These are phyloP conservation scores for Shiraia sp. DNA, from an alignment of 2,329 filamentous ascomycete species.

Conservation along the genomic window DNA sequence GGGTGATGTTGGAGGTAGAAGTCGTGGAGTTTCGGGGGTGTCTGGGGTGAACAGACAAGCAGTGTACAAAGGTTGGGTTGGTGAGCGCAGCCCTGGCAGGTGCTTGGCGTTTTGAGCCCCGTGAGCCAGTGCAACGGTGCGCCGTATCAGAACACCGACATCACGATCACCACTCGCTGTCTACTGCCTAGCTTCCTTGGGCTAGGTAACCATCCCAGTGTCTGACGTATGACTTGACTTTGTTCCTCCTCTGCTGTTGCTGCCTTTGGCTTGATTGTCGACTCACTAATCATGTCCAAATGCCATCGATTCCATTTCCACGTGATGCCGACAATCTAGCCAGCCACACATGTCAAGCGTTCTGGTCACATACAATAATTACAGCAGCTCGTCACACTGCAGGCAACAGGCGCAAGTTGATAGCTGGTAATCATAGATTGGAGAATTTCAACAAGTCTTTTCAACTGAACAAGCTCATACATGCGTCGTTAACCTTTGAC, in stretches of 20 bases:
- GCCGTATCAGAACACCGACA: constrained; percentile 19
- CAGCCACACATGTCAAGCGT: not conserved
- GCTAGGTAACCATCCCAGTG: constrained; percentile 4
- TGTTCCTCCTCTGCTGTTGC: not conserved
- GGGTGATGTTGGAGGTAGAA: constrained; percentile 12
- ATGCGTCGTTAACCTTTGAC: constrained; percentile 18
- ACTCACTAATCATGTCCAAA: constrained; percentile 4
- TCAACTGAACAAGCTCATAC: constrained; percentile 9
- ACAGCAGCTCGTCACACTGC: not conserved
- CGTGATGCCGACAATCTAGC: too few species aligned
- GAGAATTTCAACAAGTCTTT: constrained; percentile 29
- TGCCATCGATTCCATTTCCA: not conserved
- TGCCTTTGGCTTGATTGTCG: constrained; percentile 1
- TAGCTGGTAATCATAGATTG: constrained; percentile 14
- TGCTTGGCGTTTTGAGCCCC: constrained; percentile 23
- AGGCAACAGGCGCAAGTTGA: not conserved
- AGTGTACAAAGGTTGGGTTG: constrained; percentile 16
- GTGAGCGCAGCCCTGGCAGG: constrained; percentile 18
- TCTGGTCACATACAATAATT: too few species aligned
- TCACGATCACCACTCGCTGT: constrained; percentile 20
- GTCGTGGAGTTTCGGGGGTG: constrained; percentile 28
- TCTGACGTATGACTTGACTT: constrained; percentile 16
- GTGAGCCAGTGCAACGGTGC: constrained; percentile 1
- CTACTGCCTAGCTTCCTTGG: constrained; percentile 19
- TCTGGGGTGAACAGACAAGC: constrained; percentile 27